Conservation (phyloP, 257 asterid species). For the Rhazya stricta region DNA sequence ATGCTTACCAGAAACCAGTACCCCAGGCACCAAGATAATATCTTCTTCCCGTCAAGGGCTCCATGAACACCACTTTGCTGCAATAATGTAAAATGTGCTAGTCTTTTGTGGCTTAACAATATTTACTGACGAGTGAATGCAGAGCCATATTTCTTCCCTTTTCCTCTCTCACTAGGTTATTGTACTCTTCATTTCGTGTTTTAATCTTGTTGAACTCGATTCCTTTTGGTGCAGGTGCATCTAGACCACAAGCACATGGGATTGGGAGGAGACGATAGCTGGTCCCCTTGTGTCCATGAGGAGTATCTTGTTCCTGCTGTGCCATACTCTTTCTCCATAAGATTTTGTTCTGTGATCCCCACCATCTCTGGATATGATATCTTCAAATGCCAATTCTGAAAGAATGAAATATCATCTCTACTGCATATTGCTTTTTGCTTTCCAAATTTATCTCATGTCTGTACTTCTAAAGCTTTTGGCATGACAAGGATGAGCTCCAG, state of each 20-base stretch:
- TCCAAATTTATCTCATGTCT: not conserved
- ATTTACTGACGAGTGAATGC: not conserved
- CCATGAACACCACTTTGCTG: not conserved
- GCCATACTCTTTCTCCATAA: slow-evolving; percentile 65
- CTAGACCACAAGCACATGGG: slow-evolving; percentile 97
- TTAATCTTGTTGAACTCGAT: not conserved
- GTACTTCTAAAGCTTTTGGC: not conserved
- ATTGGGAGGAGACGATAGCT: slow-evolving; percentile 95
- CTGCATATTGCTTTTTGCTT: not conserved
- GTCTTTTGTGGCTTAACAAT: not conserved
- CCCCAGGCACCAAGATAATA: not conserved
- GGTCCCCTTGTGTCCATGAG: slow-evolving; percentile 89
- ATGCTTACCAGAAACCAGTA: not conserved
- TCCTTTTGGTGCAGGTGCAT: slow-evolving; percentile 61
- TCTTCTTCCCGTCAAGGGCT: not conserved
- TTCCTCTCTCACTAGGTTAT: not conserved
- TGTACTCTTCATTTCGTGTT: not conserved
- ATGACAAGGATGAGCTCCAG: not conserved
- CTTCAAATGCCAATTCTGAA: slow-evolving; percentile 47
- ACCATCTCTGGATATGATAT: slow-evolving; percentile 45
- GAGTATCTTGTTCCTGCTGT: slow-evolving; percentile 67
- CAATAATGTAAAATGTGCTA: not conserved
- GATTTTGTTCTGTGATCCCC: slow-evolving; percentile 55
- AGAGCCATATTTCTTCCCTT: not conserved
- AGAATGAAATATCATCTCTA: not conserved